Base-by-base conservation (phyloP, 164 flowering plant genomes). In the Aristolochia contorta region DNA sequence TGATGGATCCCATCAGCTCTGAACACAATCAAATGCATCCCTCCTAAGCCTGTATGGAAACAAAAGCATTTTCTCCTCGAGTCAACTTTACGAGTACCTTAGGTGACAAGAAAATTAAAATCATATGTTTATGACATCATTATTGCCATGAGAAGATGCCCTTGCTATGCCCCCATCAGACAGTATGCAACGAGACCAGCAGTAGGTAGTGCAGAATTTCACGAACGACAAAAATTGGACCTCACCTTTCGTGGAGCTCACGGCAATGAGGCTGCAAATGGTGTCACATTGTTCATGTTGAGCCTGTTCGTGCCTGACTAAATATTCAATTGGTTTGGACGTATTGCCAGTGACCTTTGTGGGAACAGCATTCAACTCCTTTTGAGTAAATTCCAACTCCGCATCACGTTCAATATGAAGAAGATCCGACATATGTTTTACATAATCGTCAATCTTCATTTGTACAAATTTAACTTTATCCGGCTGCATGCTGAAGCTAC, bases 201-300 rank as follows among this genome's bases (percentile, higher is more conserved):
- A n/a, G n/a, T n/a, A n/a, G n/a, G n/a, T n/a, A n/a, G n/a, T n/a
- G n/a, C 16, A 6, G 32, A 48, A 15, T 16, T 12, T 47, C 2
- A n/a, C n/a, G 48, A 30, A 48, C 55, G 25, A 27, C 14, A 33
- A 56, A 24, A 13, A n/a, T 53, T n/a, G 16, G 12, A 52, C 27
- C 24, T 65, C 14, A 86, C 96, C 96, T 74, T 75, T 88, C n/a
- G 82, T 86, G 57, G 94, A 83, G 78, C 90, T 85, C 63, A 81
- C 79, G 0, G 90, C 96, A 67, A 60, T 64, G 64, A 91, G 69
- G 65, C 88, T 91, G 80, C 96, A 91, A 45, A 91, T 83, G 48
- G 98, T 91, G 71, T 91, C 98, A 61, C 98, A 91, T 27, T 85
- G 82, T 66, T 91, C 98, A 69, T 91, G 96, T 70, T 86, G 90